A percentile compares a stretch with the other conserved stretches of the same genome.
These are phyloP conservation scores for Candida boidinii DNA, from an alignment of 805 yeast species.

Conservation along the genomic window DNA sequence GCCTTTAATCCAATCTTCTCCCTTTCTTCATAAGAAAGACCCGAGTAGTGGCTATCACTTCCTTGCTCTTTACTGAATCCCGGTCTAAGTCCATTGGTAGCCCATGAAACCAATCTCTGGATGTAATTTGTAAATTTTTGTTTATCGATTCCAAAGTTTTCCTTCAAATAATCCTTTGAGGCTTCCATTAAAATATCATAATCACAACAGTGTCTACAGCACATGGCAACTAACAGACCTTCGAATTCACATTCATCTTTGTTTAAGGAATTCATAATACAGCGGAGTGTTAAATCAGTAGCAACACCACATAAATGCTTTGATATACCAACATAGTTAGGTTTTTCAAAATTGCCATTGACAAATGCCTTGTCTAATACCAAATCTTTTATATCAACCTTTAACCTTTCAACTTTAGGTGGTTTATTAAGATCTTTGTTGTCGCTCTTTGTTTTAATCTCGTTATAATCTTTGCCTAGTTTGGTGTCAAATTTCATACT, in stretches of 20 bases:
- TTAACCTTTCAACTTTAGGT: conserved; percentile 33
- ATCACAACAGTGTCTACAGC: conserved; percentile 82
- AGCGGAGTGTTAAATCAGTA: conserved; percentile 73
- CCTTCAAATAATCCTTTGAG: conserved; percentile 31
- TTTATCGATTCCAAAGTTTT: conserved; percentile 20
- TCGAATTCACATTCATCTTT: conserved; percentile 13
- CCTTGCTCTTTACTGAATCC: conserved; percentile 29
- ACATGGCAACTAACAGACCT: conserved; percentile 81
- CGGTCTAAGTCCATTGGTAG: conserved; percentile 60
- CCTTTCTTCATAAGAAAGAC: conserved; percentile 38
- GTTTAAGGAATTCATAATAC: conserved; percentile 31
- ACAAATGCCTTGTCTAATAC: conserved; percentile 37
- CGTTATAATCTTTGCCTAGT: conserved; percentile 44
- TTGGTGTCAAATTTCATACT: conserved; percentile 74
- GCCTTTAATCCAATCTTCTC: conserved; percentile 58
- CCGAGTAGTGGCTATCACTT: conserved; percentile 35
- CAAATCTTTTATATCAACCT: conserved; percentile 77
- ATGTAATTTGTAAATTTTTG: conserved; percentile 28
- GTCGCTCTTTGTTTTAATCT: conserved; percentile 6
- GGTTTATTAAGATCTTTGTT: background rate
- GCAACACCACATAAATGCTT: conserved; percentile 94
- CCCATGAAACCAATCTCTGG: conserved; percentile 77
- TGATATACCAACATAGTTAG: conserved; percentile 51
- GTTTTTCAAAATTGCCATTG: conserved; percentile 8
- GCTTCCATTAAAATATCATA: conserved; percentile 44